Percentiles rank a stretch among this genome's conserved stretches.
These are phyloP conservation scores for Magnusiomyces sp. DNA, from an alignment of 1,139 yeast species.

Conservation along the genomic window DNA sequence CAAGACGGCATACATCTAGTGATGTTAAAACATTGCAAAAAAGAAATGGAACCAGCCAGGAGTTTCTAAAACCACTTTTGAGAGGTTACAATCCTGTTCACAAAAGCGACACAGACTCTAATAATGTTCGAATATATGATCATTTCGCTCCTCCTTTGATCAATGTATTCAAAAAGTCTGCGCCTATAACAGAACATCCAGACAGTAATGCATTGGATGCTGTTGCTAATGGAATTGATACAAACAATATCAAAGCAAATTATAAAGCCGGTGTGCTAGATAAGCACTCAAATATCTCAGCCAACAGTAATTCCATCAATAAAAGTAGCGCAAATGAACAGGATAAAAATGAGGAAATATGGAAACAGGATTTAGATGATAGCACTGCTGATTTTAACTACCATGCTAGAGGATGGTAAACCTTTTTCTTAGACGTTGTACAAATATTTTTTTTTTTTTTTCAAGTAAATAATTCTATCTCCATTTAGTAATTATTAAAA, in stretches of 20 bases:
- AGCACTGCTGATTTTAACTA: slow-evolving; percentile 31
- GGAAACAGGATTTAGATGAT: slow-evolving; percentile 28
- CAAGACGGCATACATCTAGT: slow-evolving; percentile 3
- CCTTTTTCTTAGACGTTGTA: not conserved
- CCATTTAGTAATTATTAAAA: slow-evolving; percentile 2
- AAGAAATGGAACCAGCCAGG: not conserved
- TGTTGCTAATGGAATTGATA: not conserved
- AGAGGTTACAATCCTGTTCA: not conserved
- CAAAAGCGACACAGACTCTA: not conserved
- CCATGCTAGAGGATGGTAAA: slow-evolving; percentile 35
- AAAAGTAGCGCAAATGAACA: slow-evolving; percentile 13
- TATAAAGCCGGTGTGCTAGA: not conserved
- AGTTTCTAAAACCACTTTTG: not conserved
- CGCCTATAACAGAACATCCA: not conserved
- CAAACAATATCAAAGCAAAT: not conserved
- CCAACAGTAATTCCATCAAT: not conserved
- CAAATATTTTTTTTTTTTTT: not conserved
- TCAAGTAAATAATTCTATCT: not conserved
- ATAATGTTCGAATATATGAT: slow-evolving; percentile 4
- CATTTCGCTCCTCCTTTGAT: slow-evolving; percentile 1
- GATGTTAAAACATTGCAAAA: not conserved
- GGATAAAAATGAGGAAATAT: slow-evolving; percentile 16
- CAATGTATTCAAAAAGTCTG: not conserved
- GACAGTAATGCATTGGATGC: not conserved
- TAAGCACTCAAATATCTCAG: not conserved